These are phyloP conservation scores for Coemansia sp. DNA, from an alignment of 192 early-diverging fungal species.

Conservation along the genomic window DNA sequence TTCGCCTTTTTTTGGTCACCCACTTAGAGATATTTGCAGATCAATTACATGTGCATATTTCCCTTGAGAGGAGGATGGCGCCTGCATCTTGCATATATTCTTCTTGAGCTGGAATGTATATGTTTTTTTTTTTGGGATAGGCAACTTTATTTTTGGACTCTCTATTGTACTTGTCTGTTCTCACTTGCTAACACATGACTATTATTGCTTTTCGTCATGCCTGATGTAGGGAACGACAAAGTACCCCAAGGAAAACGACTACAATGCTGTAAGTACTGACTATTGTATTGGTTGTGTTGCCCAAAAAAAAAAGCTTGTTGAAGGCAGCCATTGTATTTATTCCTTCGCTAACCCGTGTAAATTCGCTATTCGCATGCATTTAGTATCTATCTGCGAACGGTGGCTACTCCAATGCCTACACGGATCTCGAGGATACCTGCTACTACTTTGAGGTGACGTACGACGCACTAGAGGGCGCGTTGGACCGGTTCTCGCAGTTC, in stretches of 20 bases:
- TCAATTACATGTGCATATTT: constrained; percentile 3
- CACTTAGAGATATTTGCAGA: not conserved
- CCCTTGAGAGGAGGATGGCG: not conserved
- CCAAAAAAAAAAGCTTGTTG: not conserved
- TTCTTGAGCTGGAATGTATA: not conserved
- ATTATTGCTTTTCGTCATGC: not conserved
- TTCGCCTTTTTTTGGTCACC: not conserved
- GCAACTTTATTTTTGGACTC: constrained; percentile 1
- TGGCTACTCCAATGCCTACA: constrained; percentile 57
- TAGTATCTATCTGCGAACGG: constrained; percentile 47
- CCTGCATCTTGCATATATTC: not conserved
- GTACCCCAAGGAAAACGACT: constrained; percentile 78
- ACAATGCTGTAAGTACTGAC: constrained; percentile 51
- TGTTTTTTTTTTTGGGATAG: not conserved
- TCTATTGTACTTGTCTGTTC: not conserved
- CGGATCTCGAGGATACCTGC: constrained; percentile 52
- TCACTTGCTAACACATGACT: not conserved
- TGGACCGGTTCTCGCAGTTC: constrained; percentile 87
- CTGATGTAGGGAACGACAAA: constrained; percentile 60
- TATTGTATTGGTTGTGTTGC: not conserved
- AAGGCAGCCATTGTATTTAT: not conserved
- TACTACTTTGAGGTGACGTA: constrained; percentile 54
- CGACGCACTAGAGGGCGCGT: constrained; percentile 63
- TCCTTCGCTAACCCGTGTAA: not conserved
- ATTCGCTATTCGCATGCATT: not conserved